Evolutionary conservation across 2,329 filamentous ascomycete species (phyloP).

Genomic region (Lasiodiplodia gonubiensis): DNA sequence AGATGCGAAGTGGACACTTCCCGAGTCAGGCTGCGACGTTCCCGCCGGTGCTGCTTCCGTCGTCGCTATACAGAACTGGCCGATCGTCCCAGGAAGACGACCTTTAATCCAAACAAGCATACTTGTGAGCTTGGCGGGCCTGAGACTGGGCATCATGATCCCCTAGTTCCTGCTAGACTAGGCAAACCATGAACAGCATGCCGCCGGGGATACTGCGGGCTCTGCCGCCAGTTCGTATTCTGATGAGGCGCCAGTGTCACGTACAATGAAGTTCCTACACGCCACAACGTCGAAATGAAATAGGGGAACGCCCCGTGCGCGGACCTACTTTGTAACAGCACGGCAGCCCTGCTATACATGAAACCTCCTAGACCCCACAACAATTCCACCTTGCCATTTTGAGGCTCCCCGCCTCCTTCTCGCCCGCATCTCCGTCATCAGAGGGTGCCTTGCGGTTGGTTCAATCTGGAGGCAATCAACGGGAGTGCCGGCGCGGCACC

Average conservation of each 20-base stretch:
- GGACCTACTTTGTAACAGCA: slow-evolving; percentile 5
- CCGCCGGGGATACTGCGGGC: slow-evolving; percentile 2
- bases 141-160: background rate
- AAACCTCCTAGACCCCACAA: slow-evolving; percentile 10
- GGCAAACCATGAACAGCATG: background rate
- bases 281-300: slow-evolving; percentile 4
- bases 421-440: slow-evolving; percentile 1
- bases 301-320: slow-evolving; percentile 10
- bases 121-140: background rate
- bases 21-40: slow-evolving; percentile 3
- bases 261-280: slow-evolving; percentile 4
- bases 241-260: slow-evolving; percentile 8
- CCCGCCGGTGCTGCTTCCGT: background rate
- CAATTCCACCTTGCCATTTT: slow-evolving; percentile 1
- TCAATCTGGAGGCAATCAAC: background rate
- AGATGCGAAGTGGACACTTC: background rate
- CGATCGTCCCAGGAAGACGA: background rate
- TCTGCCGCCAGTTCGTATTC: background rate
- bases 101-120: slow-evolving; percentile 2
- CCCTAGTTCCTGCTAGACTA: background rate
- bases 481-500: slow-evolving; percentile 9
- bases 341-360: slow-evolving; percentile 6
- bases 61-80: background rate
- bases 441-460: background rate
- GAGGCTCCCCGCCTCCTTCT: slow-evolving; percentile 8